Conservation (phyloP, 768 basidiomycete genomes). For the Mycena kentingensis region DNA sequence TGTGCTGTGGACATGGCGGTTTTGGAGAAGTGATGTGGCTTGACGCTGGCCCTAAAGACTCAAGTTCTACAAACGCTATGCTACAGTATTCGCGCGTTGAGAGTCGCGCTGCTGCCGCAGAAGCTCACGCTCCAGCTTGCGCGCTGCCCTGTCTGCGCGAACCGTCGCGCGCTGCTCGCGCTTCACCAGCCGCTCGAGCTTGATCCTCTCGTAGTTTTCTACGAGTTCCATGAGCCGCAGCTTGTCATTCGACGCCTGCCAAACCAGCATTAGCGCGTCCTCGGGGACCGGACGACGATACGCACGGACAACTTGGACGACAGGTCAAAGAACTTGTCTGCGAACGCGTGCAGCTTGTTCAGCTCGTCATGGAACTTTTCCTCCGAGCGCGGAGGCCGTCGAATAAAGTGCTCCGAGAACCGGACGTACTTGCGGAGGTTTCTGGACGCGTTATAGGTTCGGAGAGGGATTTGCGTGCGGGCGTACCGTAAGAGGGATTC, state of each 20-base stretch:
- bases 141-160: slow-evolving; percentile 22
- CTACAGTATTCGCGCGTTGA: too few relatives aligned
- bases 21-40: slow-evolving; percentile 3
- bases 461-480: slow-evolving; percentile 5
- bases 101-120: slow-evolving; percentile 10
- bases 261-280: background rate
- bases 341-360: slow-evolving; percentile 22
- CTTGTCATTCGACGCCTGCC: slow-evolving; percentile 26
- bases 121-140: slow-evolving; percentile 19
- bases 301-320: slow-evolving; percentile 18
- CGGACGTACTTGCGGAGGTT: slow-evolving; percentile 25
- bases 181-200: slow-evolving; percentile 14
- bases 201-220: slow-evolving; percentile 20
- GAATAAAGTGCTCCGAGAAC: slow-evolving; percentile 23
- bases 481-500: slow-evolving; percentile 22
- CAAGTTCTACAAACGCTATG: too few relatives aligned
- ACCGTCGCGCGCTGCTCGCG: slow-evolving; percentile 16
- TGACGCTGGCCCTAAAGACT: too few relatives aligned
- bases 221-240: slow-evolving; percentile 25
- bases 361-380: slow-evolving; percentile 22
- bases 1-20: slow-evolving; percentile 82
- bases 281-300: background rate
- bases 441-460: slow-evolving; percentile 4
- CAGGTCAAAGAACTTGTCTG: slow-evolving; percentile 24
- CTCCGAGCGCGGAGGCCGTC: slow-evolving; percentile 17